These are phyloP conservation scores for Mucor racemosus DNA, from an alignment of 371 early-diverging fungal species.

Conservation along the genomic window DNA sequence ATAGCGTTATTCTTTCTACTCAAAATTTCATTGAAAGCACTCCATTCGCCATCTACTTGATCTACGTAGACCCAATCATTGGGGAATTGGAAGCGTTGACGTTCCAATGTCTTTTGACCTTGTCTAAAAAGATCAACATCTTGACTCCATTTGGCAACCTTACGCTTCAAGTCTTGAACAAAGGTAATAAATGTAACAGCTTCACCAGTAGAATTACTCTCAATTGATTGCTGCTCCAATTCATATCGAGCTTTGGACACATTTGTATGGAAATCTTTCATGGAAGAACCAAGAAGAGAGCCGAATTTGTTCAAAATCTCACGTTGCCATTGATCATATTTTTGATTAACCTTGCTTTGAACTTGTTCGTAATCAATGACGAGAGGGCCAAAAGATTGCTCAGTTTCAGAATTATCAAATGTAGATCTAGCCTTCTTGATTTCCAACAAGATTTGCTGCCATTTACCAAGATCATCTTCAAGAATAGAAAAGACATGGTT, in stretches of 20 bases:
- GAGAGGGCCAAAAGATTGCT: constrained; percentile 86
- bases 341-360: constrained; percentile 96
- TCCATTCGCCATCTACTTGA: constrained; percentile 97
- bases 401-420: constrained; percentile 95
- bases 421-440: constrained; percentile 94
- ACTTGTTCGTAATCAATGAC: constrained; percentile 96
- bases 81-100: constrained; percentile 94
- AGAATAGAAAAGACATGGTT: constrained; percentile 81
- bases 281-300: constrained; percentile 77
- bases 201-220: constrained; percentile 86
- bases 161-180: constrained; percentile 92
- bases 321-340: constrained; percentile 97
- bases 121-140: constrained; percentile 88
- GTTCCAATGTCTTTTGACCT: constrained; percentile 93
- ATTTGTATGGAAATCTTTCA: constrained; percentile 80
- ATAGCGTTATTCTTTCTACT: constrained; percentile 90
- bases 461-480: constrained; percentile 90
- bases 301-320: constrained; percentile 95
- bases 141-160: constrained; percentile 80
- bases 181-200: constrained; percentile 96
- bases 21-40: constrained; percentile 93
- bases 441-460: constrained; percentile 94
- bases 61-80: constrained; percentile 95
- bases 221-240: constrained; percentile 89
- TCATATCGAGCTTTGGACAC: constrained; percentile 85